phyloP scores from a whole-genome alignment of 2,329 filamentous ascomycete species.

The Scorias spongiosa region DNA sequence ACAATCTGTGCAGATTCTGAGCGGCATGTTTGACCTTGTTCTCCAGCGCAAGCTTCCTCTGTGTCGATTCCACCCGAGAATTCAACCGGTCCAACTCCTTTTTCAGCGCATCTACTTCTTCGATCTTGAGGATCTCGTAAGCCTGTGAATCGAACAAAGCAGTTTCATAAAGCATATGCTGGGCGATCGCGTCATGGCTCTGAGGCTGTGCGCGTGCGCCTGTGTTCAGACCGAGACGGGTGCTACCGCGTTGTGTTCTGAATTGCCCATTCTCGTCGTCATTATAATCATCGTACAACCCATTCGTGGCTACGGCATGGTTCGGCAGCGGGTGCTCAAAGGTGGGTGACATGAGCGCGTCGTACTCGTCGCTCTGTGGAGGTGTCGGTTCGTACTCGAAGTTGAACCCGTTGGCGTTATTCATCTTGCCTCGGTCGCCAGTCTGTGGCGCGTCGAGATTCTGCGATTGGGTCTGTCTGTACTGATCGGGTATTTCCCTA shows the following conservation, averaged over 20 bases:
- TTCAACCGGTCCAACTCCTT: conserved; percentile 62
- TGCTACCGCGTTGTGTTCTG: conserved; percentile 7
- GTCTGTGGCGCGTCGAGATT: conserved; percentile 6
- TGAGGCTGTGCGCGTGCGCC: conserved; percentile 12
- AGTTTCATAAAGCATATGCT: conserved; percentile 87
- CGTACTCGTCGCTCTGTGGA: conserved; percentile 2
- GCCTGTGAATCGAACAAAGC: conserved; percentile 76
- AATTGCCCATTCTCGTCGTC: not conserved
- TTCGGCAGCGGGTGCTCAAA: not conserved
- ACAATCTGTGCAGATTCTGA: conserved; percentile 67
- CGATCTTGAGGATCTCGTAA: conserved; percentile 74
- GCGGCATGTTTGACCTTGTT: conserved; percentile 91
- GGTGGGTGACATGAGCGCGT: not conserved
- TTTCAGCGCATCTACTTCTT: conserved; percentile 84
- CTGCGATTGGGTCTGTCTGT: conserved; percentile 11
- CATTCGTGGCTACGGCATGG: not conserved
- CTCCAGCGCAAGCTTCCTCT: conserved; percentile 73
- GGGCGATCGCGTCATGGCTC: conserved; percentile 46
- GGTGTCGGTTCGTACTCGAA: conserved; percentile 12
- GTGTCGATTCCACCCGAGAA: conserved; percentile 65
- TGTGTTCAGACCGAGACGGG: conserved; percentile 16
- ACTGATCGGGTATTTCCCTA: conserved; percentile 1
- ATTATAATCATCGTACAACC: not conserved
- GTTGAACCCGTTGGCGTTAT: conserved; percentile 4
- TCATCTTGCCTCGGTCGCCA: conserved; percentile 3